phyloP scores from a whole-genome alignment of 2,329 filamentous ascomycete species.

The Passalora sequoiae region DNA sequence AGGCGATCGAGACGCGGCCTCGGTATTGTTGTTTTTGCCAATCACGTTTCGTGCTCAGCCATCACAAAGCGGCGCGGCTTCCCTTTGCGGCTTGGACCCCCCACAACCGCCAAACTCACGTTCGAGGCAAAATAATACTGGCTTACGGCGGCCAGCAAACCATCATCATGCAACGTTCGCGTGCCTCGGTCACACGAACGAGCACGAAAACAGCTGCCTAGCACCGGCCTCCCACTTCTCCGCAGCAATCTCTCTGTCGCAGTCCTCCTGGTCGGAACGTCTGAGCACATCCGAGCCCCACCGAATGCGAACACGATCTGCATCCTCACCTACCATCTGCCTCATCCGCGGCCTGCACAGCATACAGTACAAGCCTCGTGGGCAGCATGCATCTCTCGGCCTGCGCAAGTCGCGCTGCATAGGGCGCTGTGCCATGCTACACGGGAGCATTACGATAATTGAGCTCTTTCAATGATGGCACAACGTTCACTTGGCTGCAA shows the following conservation, averaged over 20 bases:
- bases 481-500: neutral
- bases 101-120: neutral
- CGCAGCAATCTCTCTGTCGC: neutral
- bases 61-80: neutral
- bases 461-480: too few relatives aligned
- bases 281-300: neutral
- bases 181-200: neutral
- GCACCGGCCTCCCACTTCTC: neutral
- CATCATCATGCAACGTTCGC: too few relatives aligned
- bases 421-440: neutral
- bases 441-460: too few relatives aligned
- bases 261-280: neutral
- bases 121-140: neutral
- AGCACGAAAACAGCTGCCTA: neutral
- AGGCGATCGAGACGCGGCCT: neutral
- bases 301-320: conserved; percentile 6
- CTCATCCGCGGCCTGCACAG: neutral
- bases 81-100: neutral
- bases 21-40: neutral
- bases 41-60: neutral
- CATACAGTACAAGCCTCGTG: neutral
- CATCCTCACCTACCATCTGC: neutral
- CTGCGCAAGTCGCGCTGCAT: neutral
- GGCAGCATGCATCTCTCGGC: neutral
- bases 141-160: neutral